Percentiles rank a stretch among this genome's conserved stretches.
phyloP scores from a whole-genome alignment of 164 flowering plant genomes.

The Saururus chinensis region DNA sequence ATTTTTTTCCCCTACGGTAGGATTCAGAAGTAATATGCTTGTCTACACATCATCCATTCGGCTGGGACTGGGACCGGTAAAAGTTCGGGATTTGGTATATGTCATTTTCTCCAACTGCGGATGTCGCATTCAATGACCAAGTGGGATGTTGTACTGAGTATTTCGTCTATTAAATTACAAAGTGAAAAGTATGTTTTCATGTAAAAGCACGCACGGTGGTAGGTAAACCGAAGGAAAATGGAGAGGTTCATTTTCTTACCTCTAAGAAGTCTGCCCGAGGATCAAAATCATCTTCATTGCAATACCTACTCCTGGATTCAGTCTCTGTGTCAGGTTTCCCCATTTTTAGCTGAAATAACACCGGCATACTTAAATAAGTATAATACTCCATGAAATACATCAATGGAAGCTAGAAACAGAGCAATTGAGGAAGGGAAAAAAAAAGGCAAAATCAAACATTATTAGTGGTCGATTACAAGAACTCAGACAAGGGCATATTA shows the following conservation, averaged over 20 bases:
- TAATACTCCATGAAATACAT: not conserved
- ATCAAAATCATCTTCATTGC: constrained; percentile 2
- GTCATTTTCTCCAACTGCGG: not conserved
- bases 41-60: not conserved
- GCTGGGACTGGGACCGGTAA: too few species aligned
- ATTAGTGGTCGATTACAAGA: too few species aligned
- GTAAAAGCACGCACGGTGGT: not conserved
- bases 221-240: too few species aligned
- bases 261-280: constrained; percentile 2
- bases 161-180: not conserved
- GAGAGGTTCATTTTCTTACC: not conserved
- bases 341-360: constrained; percentile 4
- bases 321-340: not conserved
- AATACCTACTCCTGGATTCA: not conserved
- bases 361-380: not conserved
- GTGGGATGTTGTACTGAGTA: not conserved
- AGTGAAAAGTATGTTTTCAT: not conserved
- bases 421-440: not conserved
- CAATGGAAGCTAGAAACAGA: not conserved
- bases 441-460: too few species aligned
- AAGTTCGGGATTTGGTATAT: not conserved
- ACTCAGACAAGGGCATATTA: too few species aligned
- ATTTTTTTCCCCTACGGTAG: not conserved
- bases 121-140: too few species aligned
- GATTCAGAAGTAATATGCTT: not conserved